phyloP scores from a whole-genome alignment of 163 green algal genomes.

The Chlorella variabilis region DNA sequence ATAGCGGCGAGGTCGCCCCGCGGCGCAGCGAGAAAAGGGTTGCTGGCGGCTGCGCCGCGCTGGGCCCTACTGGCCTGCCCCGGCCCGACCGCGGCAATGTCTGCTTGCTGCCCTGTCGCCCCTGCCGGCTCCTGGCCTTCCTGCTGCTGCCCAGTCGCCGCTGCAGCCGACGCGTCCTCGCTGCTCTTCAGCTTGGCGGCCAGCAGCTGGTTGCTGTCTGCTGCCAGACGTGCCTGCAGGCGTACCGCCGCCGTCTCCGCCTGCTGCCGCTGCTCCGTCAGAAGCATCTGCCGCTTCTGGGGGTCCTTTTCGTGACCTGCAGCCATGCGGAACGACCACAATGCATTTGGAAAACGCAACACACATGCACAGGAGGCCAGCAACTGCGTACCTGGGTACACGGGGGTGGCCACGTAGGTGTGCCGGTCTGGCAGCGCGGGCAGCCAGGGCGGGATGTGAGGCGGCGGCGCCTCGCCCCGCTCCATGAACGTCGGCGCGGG shows the following conservation, averaged over 20 bases:
- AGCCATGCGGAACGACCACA: background rate
- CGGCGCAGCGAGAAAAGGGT: conserved; percentile 53
- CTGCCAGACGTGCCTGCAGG: conserved; percentile 46
- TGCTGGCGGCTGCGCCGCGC: conserved; percentile 3
- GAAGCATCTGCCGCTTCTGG: conserved; percentile 39
- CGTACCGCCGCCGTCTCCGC: conserved; percentile 53
- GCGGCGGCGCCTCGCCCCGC: conserved; percentile 48
- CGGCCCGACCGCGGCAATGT: too few species aligned
- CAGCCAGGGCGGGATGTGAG: conserved; percentile 78
- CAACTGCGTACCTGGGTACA: conserved; percentile 11
- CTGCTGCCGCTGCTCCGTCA: conserved; percentile 16
- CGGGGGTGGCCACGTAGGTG: conserved; percentile 61
- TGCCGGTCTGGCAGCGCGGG: conserved; percentile 88
- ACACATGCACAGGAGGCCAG: too few species aligned
- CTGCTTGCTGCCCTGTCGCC: background rate
- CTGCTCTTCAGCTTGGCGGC: conserved; percentile 24
- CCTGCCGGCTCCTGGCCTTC: background rate
- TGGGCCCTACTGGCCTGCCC: background rate
- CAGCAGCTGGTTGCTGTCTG: conserved; percentile 38
- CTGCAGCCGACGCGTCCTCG: background rate
- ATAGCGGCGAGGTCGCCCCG: conserved; percentile 34
- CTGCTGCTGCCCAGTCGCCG: background rate
- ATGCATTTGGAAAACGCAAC: too few species aligned
- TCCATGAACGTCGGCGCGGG: conserved; percentile 1
- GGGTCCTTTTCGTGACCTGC: conserved; percentile 45